Percentiles rank a stretch among this genome's conserved stretches.
These are phyloP conservation scores for Sphaerobolus stellatus DNA, from an alignment of 1,284 basidiomycete genomes.

Conservation along the genomic window DNA sequence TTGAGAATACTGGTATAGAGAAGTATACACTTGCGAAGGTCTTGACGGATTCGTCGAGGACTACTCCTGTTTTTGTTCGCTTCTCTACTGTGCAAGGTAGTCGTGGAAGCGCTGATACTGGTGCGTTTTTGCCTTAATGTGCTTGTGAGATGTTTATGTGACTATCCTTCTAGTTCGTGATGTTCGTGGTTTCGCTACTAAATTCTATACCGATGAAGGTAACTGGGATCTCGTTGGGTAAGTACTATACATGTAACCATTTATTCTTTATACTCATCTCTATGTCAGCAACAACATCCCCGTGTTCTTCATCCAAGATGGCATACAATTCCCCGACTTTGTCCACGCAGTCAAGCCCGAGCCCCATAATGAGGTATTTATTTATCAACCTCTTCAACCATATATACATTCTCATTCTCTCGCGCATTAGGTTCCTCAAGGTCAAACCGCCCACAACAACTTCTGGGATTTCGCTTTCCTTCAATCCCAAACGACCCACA, in stretches of 20 bases:
- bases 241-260: constrained; percentile 32
- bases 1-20: constrained; percentile 57
- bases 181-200: constrained; percentile 79
- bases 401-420: background rate
- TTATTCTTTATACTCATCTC: constrained; percentile 3
- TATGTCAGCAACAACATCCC: constrained; percentile 50
- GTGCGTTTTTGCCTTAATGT: background rate
- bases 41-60: constrained; percentile 67
- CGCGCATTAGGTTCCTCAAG: constrained; percentile 45
- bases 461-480: constrained; percentile 66
- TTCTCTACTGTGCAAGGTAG: constrained; percentile 83
- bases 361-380: constrained; percentile 65
- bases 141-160: background rate
- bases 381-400: constrained; percentile 23
- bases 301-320: constrained; percentile 84
- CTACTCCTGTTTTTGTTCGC: constrained; percentile 74
- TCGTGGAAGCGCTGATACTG: constrained; percentile 59
- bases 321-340: constrained; percentile 82
- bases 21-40: constrained; percentile 69
- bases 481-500: constrained; percentile 58
- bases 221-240: constrained; percentile 85
- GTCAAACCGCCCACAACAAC: constrained; percentile 73
- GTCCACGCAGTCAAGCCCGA: constrained; percentile 81
- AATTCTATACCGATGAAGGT: constrained; percentile 78
- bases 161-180: constrained; percentile 54